Base-by-base conservation (phyloP, 345 rosid species). In the Populus deltoides region DNA sequence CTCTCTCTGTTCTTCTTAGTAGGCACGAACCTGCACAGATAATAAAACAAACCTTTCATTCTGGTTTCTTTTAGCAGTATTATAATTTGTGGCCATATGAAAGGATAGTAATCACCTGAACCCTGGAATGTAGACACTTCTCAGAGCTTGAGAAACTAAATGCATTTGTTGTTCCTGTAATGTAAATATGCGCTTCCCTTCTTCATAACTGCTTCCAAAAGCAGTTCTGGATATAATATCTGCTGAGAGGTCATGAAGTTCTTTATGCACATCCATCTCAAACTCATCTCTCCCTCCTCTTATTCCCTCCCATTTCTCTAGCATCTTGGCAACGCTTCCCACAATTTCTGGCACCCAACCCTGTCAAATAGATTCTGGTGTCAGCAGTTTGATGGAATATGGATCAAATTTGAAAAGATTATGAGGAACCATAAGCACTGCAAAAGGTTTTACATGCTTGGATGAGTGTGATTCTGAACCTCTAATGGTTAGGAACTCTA, bases 221-320 rank as follows among this genome's bases (percentile, higher is more conserved):
- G 96, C 94, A 43, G 96, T 92, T 82, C 91, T 88, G 62, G 98
- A 93, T 67, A 95, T 91, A 10, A 91, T 75, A 65, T 91, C 92
- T 29, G 91, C 94, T 9, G 94, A 90, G 43, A 93, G 90, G 9
- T 70, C 85, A 27, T 92, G 96, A 45, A 93, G 87, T 74, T 92
- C 88, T 73, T 76, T 87, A 63, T 83, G 84, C 63, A 90, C 83
- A 38, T 93, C 97, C 73, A 94, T 77, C 87, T 93, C 97, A 51
- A 92, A 70, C 80, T 90, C 89, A 10, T 87, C 90, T 78, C 76
- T 86, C 31, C 83, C 96, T 3, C 75, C 88, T 81, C 90, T 82
- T 61, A 73, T 81, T 72, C 84, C 89, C 73, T 93, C 95, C 98
- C 98, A 94, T 2, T 86, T 89, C 78, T 83, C 84, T 15, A 94